Evolutionary conservation across 345 rosid species (phyloP).

Genomic region (Theobroma cacao): DNA sequence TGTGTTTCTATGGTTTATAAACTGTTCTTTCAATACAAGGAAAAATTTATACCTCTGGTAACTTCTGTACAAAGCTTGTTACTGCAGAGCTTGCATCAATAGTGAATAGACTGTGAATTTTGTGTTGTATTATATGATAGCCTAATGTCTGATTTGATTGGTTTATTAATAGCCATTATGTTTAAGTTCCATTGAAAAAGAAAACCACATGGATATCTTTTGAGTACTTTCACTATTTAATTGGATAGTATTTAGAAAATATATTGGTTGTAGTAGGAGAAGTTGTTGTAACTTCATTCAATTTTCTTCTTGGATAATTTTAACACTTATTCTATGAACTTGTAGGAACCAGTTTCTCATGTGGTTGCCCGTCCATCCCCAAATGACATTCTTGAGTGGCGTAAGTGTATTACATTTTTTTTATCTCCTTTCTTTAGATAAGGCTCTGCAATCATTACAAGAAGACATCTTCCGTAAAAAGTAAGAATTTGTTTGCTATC

Average conservation of each 20-base stretch:
- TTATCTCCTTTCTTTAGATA: conserved; percentile 4
- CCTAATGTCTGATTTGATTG: not conserved
- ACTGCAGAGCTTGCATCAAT: not conserved
- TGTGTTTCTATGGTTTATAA: not conserved
- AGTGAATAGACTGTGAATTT: not conserved
- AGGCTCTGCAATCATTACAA: not conserved
- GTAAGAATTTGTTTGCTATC: not conserved
- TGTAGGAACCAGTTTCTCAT: conserved; percentile 93
- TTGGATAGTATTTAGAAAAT: not conserved
- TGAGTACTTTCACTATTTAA: not conserved
- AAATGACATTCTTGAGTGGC: conserved; percentile 94
- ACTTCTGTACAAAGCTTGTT: not conserved
- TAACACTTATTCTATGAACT: conserved; percentile 21
- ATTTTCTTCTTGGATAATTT: not conserved
- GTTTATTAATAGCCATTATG: not conserved
- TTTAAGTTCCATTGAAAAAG: not conserved
- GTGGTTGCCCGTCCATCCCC: conserved; percentile 94
- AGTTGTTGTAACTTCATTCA: not conserved
- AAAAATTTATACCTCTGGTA: not conserved
- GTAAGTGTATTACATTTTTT: conserved; percentile 48
- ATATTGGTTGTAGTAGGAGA: not conserved
- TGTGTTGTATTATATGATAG: not conserved
- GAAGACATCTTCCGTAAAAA: conserved; percentile 5
- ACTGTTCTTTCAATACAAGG: not conserved
- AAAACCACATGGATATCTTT: not conserved